A percentile compares a stretch with the other conserved stretches of the same genome.
Evolutionary conservation across 495 filamentous ascomycete genomes (phyloP).

Genomic region (Xylaria castorea): DNA sequence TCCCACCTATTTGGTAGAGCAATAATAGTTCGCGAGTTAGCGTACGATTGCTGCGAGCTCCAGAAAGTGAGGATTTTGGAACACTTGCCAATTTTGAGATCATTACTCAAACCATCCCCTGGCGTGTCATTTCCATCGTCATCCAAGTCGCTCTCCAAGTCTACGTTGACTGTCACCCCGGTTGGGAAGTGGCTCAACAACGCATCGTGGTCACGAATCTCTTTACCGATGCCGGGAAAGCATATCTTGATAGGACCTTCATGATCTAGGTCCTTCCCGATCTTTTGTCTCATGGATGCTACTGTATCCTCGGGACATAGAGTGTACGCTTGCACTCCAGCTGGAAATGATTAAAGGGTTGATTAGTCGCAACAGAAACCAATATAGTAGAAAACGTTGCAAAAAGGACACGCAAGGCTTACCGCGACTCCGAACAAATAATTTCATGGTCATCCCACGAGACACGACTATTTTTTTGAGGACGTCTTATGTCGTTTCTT

Average conservation of each 20-base stretch:
- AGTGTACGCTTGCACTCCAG: not conserved
- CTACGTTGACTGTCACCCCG: not conserved
- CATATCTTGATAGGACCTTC: not conserved
- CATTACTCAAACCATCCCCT: not conserved
- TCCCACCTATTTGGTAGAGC: not conserved
- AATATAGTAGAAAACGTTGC: not conserved
- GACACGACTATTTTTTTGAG: not conserved
- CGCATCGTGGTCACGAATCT: not conserved
- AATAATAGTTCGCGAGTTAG: not conserved
- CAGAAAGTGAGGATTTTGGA: not conserved
- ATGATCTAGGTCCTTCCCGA: not conserved
- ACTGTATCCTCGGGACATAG: not conserved
- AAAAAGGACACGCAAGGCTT: not conserved
- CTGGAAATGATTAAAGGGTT: not conserved
- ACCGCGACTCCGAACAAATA: not conserved
- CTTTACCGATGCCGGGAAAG: not conserved
- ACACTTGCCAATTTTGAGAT: not conserved
- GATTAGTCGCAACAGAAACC: not conserved
- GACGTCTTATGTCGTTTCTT: not conserved
- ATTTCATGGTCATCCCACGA: not conserved
- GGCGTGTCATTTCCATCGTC: not conserved
- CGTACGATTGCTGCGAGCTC: not conserved
- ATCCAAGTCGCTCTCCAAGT: not conserved
- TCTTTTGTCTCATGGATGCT: not conserved
- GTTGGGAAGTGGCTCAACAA: not conserved